Conservation (phyloP, 768 basidiomycete species). For the Kwoniella dendrophila region DNA sequence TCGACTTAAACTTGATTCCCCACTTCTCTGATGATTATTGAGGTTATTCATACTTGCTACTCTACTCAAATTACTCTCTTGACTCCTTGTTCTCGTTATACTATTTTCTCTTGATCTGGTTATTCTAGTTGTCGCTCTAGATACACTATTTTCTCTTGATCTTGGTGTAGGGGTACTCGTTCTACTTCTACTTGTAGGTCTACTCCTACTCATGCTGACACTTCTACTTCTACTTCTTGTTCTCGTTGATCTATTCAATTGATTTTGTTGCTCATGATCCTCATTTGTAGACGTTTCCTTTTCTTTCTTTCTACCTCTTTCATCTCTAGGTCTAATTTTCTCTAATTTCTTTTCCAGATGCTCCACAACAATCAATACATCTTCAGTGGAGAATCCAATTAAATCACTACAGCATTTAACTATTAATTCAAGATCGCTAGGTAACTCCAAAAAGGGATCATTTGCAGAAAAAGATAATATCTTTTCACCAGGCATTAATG, state of each 20-base stretch:
- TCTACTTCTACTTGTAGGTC: neutral
- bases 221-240: slow-evolving; percentile 22
- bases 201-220: slow-evolving; percentile 23
- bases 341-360: slow-evolving; percentile 67
- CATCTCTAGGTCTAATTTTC: slow-evolving; percentile 39
- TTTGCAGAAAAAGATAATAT: slow-evolving; percentile 68
- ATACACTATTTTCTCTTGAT: neutral
- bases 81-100: neutral
- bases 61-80: neutral
- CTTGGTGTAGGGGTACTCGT: no score
- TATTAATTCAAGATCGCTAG: slow-evolving; percentile 62
- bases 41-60: slow-evolving; percentile 8
- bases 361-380: slow-evolving; percentile 65
- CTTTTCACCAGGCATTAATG: slow-evolving; percentile 63
- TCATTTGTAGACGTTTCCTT: neutral
- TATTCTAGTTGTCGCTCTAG: no score
- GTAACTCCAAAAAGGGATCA: slow-evolving; percentile 68
- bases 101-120: slow-evolving; percentile 1
- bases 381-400: slow-evolving; percentile 63
- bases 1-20: neutral
- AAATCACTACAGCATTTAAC: slow-evolving; percentile 63
- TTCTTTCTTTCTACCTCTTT: slow-evolving; percentile 28
- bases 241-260: no score
- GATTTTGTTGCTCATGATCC: no score
- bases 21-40: neutral